These are phyloP conservation scores for Mayamaea pseudoterrestris DNA, from an alignment of 108 stramenopile genomes.

Conservation along the genomic window DNA sequence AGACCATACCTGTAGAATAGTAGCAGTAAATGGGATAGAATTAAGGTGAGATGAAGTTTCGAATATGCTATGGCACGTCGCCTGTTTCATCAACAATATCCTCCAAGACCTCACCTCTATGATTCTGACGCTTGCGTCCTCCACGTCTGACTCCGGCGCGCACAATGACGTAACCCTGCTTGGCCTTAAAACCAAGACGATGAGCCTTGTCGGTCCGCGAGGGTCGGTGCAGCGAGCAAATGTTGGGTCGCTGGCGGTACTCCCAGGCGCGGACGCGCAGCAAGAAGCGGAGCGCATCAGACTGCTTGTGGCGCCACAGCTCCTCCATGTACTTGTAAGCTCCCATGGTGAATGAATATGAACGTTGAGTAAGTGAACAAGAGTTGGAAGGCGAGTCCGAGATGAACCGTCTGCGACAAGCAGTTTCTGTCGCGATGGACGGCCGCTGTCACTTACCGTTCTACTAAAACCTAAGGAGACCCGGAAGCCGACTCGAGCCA, in stretches of 20 bases:
- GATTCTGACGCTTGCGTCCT: slow-evolving; percentile 98
- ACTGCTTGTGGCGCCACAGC: slow-evolving; percentile 99
- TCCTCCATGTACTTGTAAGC: slow-evolving; percentile 99
- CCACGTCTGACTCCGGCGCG: slow-evolving; percentile 99
- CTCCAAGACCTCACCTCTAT: too few species aligned
- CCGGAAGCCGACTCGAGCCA: too few species aligned
- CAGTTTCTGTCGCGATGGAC: too few species aligned
- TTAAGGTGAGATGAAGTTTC: too few species aligned
- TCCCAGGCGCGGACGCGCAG: slow-evolving; percentile 99
- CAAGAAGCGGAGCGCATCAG: slow-evolving; percentile 98
- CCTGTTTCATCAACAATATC: too few species aligned
- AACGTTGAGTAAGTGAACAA: slow-evolving; percentile 7
- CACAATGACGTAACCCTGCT: slow-evolving; percentile 97
- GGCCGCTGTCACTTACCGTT: too few species aligned
- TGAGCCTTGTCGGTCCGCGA: slow-evolving; percentile 99
- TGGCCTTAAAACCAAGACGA: slow-evolving; percentile 99
- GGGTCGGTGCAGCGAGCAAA: slow-evolving; percentile 83
- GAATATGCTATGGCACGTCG: too few species aligned
- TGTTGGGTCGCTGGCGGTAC: slow-evolving; percentile 97
- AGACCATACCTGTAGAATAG: too few species aligned
- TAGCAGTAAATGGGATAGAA: too few species aligned
- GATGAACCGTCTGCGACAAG: neutral
- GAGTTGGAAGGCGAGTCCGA: neutral
- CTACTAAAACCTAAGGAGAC: too few species aligned
- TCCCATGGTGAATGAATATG: slow-evolving; percentile 87